phyloP scores from a whole-genome alignment of 1,284 basidiomycete genomes.

The Cutaneotrichosporon curvatum region DNA sequence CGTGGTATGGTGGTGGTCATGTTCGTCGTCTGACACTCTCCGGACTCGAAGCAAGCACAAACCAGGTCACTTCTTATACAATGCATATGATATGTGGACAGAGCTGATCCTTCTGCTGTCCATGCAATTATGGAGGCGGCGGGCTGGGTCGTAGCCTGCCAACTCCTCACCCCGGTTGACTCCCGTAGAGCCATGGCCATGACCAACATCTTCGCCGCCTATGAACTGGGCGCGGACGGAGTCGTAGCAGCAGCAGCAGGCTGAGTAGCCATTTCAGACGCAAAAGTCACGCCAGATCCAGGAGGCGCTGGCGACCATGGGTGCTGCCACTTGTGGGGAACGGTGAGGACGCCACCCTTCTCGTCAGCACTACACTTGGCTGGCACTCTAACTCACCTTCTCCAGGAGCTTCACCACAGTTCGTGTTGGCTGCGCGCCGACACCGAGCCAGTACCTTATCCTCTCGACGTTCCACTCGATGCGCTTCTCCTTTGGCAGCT shows the following conservation, averaged over 20 bases:
- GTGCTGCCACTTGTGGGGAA: constrained; percentile 42
- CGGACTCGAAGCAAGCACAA: not conserved
- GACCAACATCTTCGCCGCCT: not conserved
- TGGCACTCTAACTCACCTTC: constrained; percentile 55
- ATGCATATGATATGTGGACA: constrained; percentile 9
- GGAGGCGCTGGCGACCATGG: constrained; percentile 17
- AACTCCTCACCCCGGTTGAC: not conserved
- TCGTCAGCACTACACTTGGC: constrained; percentile 7
- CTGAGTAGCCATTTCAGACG: too few relatives aligned
- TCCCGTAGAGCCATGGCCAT: too few relatives aligned
- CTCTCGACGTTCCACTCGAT: constrained; percentile 85
- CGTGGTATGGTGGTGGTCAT: not conserved
- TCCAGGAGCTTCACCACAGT: constrained; percentile 71
- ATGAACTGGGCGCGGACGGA: not conserved
- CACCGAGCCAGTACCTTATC: constrained; percentile 80
- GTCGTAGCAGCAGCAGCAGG: not conserved
- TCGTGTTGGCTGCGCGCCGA: constrained; percentile 76
- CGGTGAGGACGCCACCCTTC: constrained; percentile 35
- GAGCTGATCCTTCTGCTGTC: not conserved
- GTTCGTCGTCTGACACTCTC: not conserved
- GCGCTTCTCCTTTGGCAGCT: constrained; percentile 55
- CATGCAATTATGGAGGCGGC: too few relatives aligned
- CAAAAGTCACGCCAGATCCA: too few relatives aligned
- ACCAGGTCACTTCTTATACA: constrained; percentile 1
- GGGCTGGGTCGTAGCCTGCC: not conserved